phyloP scores from a whole-genome alignment of 441 rosid species.

The Biscutella laevigata region DNA sequence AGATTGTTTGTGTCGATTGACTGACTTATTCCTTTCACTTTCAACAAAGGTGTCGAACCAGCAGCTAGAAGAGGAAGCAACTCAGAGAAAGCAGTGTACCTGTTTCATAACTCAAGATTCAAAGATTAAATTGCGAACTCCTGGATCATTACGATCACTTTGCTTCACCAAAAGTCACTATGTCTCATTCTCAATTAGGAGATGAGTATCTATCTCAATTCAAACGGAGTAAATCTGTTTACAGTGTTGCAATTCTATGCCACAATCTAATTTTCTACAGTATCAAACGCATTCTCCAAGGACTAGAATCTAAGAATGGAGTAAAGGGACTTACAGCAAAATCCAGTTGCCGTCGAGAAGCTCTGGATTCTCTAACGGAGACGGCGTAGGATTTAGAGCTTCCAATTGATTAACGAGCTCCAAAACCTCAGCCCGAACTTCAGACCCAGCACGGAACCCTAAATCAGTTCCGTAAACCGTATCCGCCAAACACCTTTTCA shows the following conservation, averaged over 20 bases:
- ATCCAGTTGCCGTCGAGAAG: conserved; percentile 87
- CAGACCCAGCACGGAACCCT: conserved; percentile 63
- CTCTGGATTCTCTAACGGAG: conserved; percentile 54
- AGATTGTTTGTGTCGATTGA: conserved; percentile 45
- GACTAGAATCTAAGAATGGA: too few species aligned
- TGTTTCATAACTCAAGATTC: conserved; percentile 17
- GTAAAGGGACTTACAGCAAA: conserved; percentile 51
- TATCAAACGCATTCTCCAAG: too few species aligned
- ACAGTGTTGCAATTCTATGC: background rate
- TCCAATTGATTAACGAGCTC: conserved; percentile 89
- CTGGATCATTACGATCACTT: background rate
- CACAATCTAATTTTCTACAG: background rate
- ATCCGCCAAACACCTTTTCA: conserved; percentile 76
- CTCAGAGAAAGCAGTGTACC: conserved; percentile 95
- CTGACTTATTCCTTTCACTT: conserved; percentile 64
- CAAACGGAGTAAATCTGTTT: too few species aligned
- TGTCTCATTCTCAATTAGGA: conserved; percentile 6
- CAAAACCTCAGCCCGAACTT: conserved; percentile 75
- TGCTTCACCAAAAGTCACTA: conserved; percentile 2
- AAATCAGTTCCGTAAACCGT: conserved; percentile 72
- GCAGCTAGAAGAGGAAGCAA: conserved; percentile 76
- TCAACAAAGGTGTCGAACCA: conserved; percentile 61
- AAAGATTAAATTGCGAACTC: background rate
- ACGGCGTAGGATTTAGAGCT: conserved; percentile 58
- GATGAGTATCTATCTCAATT: background rate